Percentiles rank a stretch among this genome's conserved stretches.
These are phyloP conservation scores for Luzula sylvatica DNA, from an alignment of 176 grass and related monocot species.

Conservation along the genomic window DNA sequence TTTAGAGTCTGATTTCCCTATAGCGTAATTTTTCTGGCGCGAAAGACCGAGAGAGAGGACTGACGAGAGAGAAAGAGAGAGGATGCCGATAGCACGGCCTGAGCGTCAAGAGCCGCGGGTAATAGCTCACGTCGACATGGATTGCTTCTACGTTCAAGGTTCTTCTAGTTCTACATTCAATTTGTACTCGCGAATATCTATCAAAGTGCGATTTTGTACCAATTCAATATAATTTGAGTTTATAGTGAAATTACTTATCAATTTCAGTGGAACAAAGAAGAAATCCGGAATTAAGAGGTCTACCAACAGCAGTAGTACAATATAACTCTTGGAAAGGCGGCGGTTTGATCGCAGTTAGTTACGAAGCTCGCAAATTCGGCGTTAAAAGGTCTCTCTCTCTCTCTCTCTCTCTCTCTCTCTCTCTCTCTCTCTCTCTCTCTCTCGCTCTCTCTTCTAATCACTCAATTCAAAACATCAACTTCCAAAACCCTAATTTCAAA, in stretches of 20 bases:
- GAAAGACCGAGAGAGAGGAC: not conserved
- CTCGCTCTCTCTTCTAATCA: not conserved
- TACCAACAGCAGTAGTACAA: conserved; percentile 90
- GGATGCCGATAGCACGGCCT: conserved; percentile 72
- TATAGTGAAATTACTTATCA: not conserved
- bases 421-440: too few relatives aligned
- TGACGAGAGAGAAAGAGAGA: not conserved
- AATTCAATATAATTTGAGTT: not conserved
- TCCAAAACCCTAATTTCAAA: not conserved
- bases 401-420: too few relatives aligned
- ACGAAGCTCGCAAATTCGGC: conserved; percentile 83
- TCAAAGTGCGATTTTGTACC: not conserved
- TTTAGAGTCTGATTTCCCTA: not conserved
- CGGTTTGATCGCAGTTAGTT: conserved; percentile 77
- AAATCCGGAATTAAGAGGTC: conserved; percentile 56
- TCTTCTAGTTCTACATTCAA: not conserved
- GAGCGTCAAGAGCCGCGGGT: conserved; percentile 70
- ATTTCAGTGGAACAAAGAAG: conserved; percentile 68
- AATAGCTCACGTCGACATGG: conserved; percentile 86
- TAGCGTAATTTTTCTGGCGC: not conserved
- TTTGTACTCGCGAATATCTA: not conserved
- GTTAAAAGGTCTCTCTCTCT: conserved; percentile 63
- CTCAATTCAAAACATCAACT: not conserved
- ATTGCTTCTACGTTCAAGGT: conserved; percentile 99
- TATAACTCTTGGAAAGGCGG: conserved; percentile 95